Base-by-base conservation (phyloP, 257 asterid genomes). In the Fraxinus anomala region DNA sequence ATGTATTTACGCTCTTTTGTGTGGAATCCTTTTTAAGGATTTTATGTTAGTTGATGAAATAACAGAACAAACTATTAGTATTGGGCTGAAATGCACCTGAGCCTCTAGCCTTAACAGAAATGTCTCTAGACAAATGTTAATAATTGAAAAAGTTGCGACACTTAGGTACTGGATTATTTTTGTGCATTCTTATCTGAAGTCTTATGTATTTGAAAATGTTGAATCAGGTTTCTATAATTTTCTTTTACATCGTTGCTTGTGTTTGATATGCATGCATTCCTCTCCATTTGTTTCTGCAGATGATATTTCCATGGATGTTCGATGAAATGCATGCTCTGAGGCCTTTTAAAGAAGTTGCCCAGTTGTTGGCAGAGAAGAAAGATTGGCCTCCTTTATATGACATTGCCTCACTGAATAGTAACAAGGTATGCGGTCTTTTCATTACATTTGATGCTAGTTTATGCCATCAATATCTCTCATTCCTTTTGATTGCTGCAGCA, bases 361-460 rank as follows among this genome's bases (percentile, higher is more conserved):
- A 84, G 42, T 77, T 93, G 74, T 85, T 93, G 84, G 96, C 99
- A 0, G 90, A 91, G 88, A 88, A 89, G 87, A 87, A 88, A 74
- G 97, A 95, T 51, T 95, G 99, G 99, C 96, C 98, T 80, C 94
- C 94, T 33, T 76, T 95, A 61, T 93, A 95, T 47, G 93, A 95
- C 69, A 72, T 84, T 24, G 76, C 83, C 33, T 5, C 84, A 12
- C 82, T 95, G 77, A 91, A 87, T 19, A 89, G 83, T 47, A 95
- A 93, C 91, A 88, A 90, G 98, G 99, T 92, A 73, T 19, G 59
- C 67, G 24, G 23, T 68, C 47, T 13, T 70, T 42, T 56, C 24
- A 33, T 40, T 51, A 31, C 33, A 71, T 6, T 23, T 74, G 19
- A 26, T 63, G 36, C 69, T 61, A 61, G 67, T 39, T 21, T 6